Conservation (phyloP, 2,329 filamentous ascomycete species). For the Emmonsia crescens region DNA sequence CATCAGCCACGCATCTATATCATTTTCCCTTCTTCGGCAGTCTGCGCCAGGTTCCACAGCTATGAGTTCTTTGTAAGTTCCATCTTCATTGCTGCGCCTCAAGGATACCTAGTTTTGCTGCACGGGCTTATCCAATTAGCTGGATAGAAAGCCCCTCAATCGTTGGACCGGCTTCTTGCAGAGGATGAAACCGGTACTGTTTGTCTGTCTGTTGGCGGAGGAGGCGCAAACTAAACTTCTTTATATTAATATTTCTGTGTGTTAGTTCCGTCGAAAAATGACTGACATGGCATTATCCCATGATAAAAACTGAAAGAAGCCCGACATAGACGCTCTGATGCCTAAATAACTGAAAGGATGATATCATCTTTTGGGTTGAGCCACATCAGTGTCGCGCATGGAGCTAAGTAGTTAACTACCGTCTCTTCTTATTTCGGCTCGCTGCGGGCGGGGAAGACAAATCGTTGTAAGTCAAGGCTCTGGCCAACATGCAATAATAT, state of each 20-base stretch:
- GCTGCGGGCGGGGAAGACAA: too few species aligned
- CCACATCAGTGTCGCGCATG: conserved; percentile 2
- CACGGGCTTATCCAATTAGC: conserved; percentile 21
- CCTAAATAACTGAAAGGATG: background rate
- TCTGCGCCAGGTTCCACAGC: background rate
- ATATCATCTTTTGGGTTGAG: conserved; percentile 2
- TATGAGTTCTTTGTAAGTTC: background rate
- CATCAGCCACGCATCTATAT: background rate
- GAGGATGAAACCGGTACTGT: background rate
- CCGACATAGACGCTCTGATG: background rate
- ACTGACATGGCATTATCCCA: background rate
- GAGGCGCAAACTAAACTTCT: too few species aligned
- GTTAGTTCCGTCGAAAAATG: too few species aligned
- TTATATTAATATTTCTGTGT: too few species aligned
- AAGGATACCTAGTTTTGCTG: background rate
- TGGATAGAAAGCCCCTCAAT: conserved; percentile 20
- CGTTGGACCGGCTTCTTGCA: background rate
- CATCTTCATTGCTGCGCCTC: background rate
- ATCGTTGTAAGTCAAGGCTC: too few species aligned
- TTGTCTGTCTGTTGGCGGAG: too few species aligned
- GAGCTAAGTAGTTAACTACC: too few species aligned
- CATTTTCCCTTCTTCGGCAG: too few species aligned
- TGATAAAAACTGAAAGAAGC: background rate
- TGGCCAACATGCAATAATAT: too few species aligned
- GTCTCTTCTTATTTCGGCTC: background rate